Evolutionary conservation across 768 basidiomycete genomes (phyloP), one percentile per base, ranked within the genome.

Genomic region (Mycena capillaripes): DNA sequence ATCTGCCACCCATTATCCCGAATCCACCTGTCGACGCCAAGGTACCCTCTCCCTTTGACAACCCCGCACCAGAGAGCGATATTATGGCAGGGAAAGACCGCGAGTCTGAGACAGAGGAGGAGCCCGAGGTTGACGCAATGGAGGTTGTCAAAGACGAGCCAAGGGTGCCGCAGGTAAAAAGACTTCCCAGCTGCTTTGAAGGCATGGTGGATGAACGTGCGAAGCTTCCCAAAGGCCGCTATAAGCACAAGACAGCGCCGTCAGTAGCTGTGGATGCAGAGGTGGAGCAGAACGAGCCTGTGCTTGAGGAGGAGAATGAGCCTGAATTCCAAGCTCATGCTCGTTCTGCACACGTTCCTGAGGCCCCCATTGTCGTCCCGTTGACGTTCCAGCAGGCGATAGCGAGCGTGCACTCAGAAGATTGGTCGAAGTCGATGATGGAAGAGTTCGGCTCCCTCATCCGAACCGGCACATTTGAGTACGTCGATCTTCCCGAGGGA

Each of bases 261-360:
- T 29, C 14, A 36, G 36, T 36, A 36, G 7, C 36, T 36, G 30
- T n/a, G 48, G 38, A 59, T 23, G 21, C 58, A 3, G 40, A 19
- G 19, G 16, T n/a, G 16, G 12, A 25, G 16, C 57, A 1, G 12
- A 36, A 65, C 52, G 55, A 27, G 27, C 55, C 52, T 55, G 64
- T 7, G 38, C 53, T 56, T 56, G 60, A 61, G 53, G 65, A 66
- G 65, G 53, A 66, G 38, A 52, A 65, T 32, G 52, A 66, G 64
- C 48, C 23, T 11, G 62, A 53, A 19, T n/a, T 23, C 17, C 65
- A 56, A 66, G 66, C 42, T 6, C 65, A 66, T 8, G 56, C 55
- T 8, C 66, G 32, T 34, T 1, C 44, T 66, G 56, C 66, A 21
- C n/a, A 12, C 1, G 17, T 48, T 17, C 66, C 56, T 17, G 42